phyloP scores from a whole-genome alignment of 441 rosid genomes.

The Biscutella laevigata region DNA sequence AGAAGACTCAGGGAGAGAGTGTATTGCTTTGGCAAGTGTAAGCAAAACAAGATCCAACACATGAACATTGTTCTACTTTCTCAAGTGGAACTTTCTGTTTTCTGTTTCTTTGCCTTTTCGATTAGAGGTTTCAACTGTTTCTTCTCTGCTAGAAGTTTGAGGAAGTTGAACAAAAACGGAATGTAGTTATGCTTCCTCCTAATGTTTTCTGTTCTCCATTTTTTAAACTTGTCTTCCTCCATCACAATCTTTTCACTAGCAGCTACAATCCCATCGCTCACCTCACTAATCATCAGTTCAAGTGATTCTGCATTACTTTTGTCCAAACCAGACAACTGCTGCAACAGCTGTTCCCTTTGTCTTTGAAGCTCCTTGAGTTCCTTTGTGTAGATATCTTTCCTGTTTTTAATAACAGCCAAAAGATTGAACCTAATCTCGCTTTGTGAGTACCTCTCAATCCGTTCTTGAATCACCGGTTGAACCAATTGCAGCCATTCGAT shows the following conservation, averaged over 20 bases:
- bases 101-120: slow-evolving; percentile 95
- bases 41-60: background rate
- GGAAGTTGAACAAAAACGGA: slow-evolving; percentile 88
- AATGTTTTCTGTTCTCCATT: slow-evolving; percentile 89
- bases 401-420: slow-evolving; percentile 82
- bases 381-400: slow-evolving; percentile 70
- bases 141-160: slow-evolving; percentile 94
- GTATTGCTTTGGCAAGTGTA: slow-evolving; percentile 1
- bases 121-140: slow-evolving; percentile 95
- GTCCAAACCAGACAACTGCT: slow-evolving; percentile 49
- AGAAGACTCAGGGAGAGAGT: background rate
- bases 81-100: slow-evolving; percentile 37
- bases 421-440: slow-evolving; percentile 92
- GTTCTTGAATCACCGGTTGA: slow-evolving; percentile 91
- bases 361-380: slow-evolving; percentile 84
- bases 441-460: slow-evolving; percentile 78
- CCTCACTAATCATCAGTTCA: slow-evolving; percentile 53
- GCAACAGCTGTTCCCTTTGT: slow-evolving; percentile 67
- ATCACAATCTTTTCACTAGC: slow-evolving; percentile 74
- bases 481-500: slow-evolving; percentile 78
- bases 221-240: slow-evolving; percentile 92
- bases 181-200: slow-evolving; percentile 94
- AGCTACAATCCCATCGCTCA: slow-evolving; percentile 61
- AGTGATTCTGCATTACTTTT: slow-evolving; percentile 40
- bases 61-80: background rate